These are phyloP conservation scores for Aspergillus transmontanensis DNA, from an alignment of 2,329 filamentous ascomycete genomes.

Conservation along the genomic window DNA sequence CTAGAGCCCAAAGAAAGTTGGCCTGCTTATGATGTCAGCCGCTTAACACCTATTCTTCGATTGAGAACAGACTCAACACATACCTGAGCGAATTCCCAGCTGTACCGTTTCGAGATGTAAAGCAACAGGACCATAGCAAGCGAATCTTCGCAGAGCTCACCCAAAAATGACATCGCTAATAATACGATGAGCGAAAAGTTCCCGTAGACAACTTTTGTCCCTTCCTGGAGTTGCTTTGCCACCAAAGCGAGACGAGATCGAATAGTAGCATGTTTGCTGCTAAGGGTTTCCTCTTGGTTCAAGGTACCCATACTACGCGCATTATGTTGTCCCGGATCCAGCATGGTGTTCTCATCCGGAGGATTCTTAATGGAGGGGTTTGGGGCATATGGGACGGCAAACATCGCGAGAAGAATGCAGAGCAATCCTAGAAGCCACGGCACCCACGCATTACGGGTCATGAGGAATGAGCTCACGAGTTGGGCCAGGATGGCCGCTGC, in stretches of 20 bases:
- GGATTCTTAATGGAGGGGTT: neutral
- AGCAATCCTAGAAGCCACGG: conserved; percentile 4
- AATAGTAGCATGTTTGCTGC: neutral
- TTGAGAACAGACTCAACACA: neutral
- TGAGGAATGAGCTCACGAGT: neutral
- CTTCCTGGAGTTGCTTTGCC: neutral
- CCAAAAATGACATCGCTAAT: neutral
- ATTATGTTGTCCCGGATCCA: neutral
- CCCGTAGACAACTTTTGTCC: neutral
- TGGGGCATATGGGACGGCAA: neutral
- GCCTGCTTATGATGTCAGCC: neutral
- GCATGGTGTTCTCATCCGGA: neutral
- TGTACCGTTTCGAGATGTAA: neutral
- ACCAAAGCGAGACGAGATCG: neutral
- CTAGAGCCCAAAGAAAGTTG: neutral
- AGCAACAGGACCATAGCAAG: conserved; percentile 2
- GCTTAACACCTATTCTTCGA: neutral
- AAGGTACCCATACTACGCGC: neutral
- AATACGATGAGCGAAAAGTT: neutral
- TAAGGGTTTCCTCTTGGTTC: neutral
- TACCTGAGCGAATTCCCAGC: neutral
- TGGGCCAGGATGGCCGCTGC: conserved; percentile 1
- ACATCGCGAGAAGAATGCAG: neutral
- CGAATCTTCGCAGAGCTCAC: conserved; percentile 1
- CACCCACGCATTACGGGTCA: conserved; percentile 1